Evolutionary conservation across 768 basidiomycete species (phyloP).

Genomic region (Baorangia bicolor): DNA sequence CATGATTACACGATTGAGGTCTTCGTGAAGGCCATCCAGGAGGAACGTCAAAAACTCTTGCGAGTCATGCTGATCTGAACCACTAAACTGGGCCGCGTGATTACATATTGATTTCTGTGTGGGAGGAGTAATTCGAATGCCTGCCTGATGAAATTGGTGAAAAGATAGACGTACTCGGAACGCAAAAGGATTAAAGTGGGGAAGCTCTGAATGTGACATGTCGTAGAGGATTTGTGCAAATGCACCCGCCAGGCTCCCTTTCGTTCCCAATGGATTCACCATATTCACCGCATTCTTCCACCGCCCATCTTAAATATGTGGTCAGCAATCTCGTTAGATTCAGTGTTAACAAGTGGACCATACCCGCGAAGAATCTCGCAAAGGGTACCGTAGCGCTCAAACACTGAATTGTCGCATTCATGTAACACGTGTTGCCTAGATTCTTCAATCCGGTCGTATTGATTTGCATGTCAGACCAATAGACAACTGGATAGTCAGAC

Average conservation of each 20-base stretch:
- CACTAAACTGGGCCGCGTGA: slow-evolving; percentile 72
- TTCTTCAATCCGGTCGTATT: slow-evolving; percentile 90
- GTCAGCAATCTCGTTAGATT: slow-evolving; percentile 1
- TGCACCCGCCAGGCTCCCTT: slow-evolving; percentile 75
- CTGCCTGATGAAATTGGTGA: slow-evolving; percentile 1
- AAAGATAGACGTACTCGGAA: slow-evolving; percentile 70
- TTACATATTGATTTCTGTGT: slow-evolving; percentile 55
- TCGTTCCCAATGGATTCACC: slow-evolving; percentile 82
- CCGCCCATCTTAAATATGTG: slow-evolving; percentile 57
- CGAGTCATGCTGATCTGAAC: slow-evolving; percentile 92
- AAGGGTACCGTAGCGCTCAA: slow-evolving; percentile 93
- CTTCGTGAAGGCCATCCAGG: slow-evolving; percentile 89
- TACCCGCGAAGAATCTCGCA: slow-evolving; percentile 88
- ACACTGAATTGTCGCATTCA: slow-evolving; percentile 98
- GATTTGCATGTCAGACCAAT: slow-evolving; percentile 81
- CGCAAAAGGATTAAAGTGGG: slow-evolving; percentile 74
- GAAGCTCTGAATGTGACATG: slow-evolving; percentile 85
- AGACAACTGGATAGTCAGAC: slow-evolving; percentile 78
- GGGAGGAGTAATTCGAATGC: slow-evolving; percentile 22
- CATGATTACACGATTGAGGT: slow-evolving; percentile 78
- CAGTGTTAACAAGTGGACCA: neutral
- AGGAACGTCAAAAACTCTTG: slow-evolving; percentile 96
- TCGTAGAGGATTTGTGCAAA: slow-evolving; percentile 84
- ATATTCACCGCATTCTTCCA: slow-evolving; percentile 85
- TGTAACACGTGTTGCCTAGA: slow-evolving; percentile 96